Evolutionary conservation across 805 yeast genomes (phyloP), one percentile per base, ranked within the genome.

Genomic region (Diddensiella caesifluorescens): DNA sequence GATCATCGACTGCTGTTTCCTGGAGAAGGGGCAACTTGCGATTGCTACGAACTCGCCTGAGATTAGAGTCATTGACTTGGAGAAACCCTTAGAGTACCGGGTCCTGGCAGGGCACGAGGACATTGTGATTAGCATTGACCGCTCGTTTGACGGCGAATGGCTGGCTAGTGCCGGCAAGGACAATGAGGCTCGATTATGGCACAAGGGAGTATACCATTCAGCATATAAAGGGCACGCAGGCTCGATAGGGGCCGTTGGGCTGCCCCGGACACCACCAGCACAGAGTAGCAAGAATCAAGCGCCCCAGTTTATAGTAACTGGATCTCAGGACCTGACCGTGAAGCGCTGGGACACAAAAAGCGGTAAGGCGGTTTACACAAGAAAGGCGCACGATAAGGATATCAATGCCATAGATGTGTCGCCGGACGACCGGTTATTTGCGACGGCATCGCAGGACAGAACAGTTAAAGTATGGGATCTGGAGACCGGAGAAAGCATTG

Each of bases 321-420:
- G 89, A 0, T 80, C 95, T 0, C 79, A 76, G 49, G 97, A 88
- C 60, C 69, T 85, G 53, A 88, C 96, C 0, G 72, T 88, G 27
- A 88, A 88, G 59, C 81, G 80, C 60, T 88, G 96, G 96, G 70
- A 70, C 34, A 74, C 88, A 22, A 39, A 51, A 27, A 42, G 44
- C 1, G 49, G 46, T 2, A 72, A 52, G 2, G 83, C 96, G 2
- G 87, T 80, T 41, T 92, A 82, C 62, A 92, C 98, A 0, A 78
- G 96, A 69, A 78, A 89, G 56, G 97, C 97, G 1, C 99, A 92
- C 61, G 97, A 92, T 42, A 92, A 90, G 61, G 96, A 92, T 62
- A 92, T 92, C 46, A 94, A 92, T 56, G 75, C 90, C 2, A 66
- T 92, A 40, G 96, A 88, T 50, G 70, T 92, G 3, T 74, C 97